Base-by-base conservation (phyloP, 2,329 filamentous ascomycete genomes). In the Lasiodiplodia sp. region DNA sequence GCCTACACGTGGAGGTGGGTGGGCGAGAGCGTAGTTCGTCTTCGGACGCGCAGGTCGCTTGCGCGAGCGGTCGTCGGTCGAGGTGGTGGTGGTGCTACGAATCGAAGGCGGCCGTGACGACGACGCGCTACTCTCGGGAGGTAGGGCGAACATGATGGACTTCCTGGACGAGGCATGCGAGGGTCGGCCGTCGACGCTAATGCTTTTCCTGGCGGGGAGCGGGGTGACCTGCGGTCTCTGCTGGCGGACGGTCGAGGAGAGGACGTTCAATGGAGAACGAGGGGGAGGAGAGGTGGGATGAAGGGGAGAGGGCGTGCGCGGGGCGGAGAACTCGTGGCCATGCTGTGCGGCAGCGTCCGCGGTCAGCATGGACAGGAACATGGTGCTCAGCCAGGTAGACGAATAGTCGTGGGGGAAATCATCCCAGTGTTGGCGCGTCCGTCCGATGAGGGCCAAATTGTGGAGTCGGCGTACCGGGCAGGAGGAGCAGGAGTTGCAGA, bases 1-100 rank as follows among this genome's bases (percentile, higher is more conserved):
- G 82, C 71, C 86, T 80, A 70, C 87, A 76, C 73, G 85, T 82
- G 71, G 91, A 83, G 69, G 90, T 0, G 92, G 91, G 71, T 91
- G 90, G 53, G 90, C 91, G 51, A 94, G 83, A 66, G 88, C 84
- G 76, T 87, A 93, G 7, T 84, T 85, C 2, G 89, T 92, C 75
- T 87, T 89, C 64, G 84, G 86, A 69, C 88, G 84, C 4, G 81
- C 78, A 0, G 79, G 73, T 11, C 84, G 83, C 74, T 84, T 86
- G 76, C 71, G 12, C 74, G 79, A 53, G 81, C 81, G 21, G 76
- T 76, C 14, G 76, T 69, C 58, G 55, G 58, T 69, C 64, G 76
- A 77, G 66, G 67, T 53, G 28, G 67, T 69, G 7, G 67, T 49
- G 38, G 51, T 60, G 34, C 62, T 69, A 53, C 38, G 62, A 38